These are phyloP conservation scores for Pseudozyma flocculosa DNA, from an alignment of 1,284 basidiomycete species.

Conservation along the genomic window DNA sequence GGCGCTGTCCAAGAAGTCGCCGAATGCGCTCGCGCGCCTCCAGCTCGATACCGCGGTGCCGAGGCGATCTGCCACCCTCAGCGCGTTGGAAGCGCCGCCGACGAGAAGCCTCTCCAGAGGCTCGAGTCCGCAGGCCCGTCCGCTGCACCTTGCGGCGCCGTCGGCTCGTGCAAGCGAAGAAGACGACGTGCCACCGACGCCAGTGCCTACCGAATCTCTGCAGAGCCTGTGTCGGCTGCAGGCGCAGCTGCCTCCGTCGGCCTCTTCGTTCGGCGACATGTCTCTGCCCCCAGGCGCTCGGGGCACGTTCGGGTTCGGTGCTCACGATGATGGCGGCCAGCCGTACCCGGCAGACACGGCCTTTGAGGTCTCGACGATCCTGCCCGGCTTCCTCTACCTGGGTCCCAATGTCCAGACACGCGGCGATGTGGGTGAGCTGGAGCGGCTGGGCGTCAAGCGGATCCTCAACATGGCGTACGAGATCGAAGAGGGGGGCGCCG, in stretches of 20 bases:
- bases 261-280: slow-evolving; percentile 1
- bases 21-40: slow-evolving; percentile 12
- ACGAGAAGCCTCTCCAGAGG: neutral
- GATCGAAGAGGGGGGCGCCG: slow-evolving; percentile 37
- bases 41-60: slow-evolving; percentile 28
- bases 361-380: slow-evolving; percentile 63
- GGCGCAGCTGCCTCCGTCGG: neutral
- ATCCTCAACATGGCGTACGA: slow-evolving; percentile 90
- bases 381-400: slow-evolving; percentile 85
- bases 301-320: neutral
- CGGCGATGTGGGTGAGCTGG: slow-evolving; percentile 74
- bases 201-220: neutral
- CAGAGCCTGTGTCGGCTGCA: neutral
- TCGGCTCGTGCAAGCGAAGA: neutral
- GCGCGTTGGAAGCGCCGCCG: neutral
- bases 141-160: neutral
- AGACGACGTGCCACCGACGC: neutral
- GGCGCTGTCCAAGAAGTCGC: slow-evolving; percentile 9
- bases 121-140: neutral
- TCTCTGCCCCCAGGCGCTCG: neutral
- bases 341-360: neutral
- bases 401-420: slow-evolving; percentile 79
- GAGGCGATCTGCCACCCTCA: slow-evolving; percentile 20
- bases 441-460: slow-evolving; percentile 74
- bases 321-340: neutral